phyloP scores from a whole-genome alignment of 768 basidiomycete genomes.

The Tubosaeta brunneosetosa region DNA sequence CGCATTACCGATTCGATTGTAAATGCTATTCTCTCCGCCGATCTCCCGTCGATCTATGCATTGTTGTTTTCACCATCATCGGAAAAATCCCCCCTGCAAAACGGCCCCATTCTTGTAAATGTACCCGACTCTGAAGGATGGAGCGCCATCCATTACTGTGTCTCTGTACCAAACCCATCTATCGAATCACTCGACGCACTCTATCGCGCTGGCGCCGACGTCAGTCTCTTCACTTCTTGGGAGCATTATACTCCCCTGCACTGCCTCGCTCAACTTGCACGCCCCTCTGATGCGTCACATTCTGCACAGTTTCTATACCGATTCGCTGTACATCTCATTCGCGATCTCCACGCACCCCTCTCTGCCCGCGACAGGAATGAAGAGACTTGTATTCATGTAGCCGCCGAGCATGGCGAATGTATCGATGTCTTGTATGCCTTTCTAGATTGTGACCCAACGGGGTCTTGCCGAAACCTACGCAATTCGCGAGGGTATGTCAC shows the following conservation, averaged over 20 bases:
- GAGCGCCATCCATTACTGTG: constrained; percentile 71
- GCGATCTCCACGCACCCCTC: constrained; percentile 65
- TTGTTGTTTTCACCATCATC: constrained; percentile 48
- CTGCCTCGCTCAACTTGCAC: constrained; percentile 47
- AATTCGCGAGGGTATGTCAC: constrained; percentile 66
- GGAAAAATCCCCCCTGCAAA: constrained; percentile 38
- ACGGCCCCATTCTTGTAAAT: constrained; percentile 57
- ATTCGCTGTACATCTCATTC: constrained; percentile 64
- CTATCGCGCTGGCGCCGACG: constrained; percentile 72
- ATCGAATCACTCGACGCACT: constrained; percentile 62
- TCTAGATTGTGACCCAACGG: constrained; percentile 58
- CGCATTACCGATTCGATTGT: constrained; percentile 49
- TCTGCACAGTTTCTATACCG: constrained; percentile 42
- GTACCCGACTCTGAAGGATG: constrained; percentile 62
- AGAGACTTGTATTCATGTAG: constrained; percentile 78
- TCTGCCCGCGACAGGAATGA: constrained; percentile 59
- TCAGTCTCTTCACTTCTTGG: constrained; percentile 60
- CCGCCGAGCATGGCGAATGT: constrained; percentile 69
- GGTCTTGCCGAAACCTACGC: constrained; percentile 52
- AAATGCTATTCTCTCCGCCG: constrained; percentile 46
- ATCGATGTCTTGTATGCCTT: constrained; percentile 59
- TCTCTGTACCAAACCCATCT: constrained; percentile 50
- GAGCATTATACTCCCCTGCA: constrained; percentile 68
- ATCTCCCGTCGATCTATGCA: constrained; percentile 48
- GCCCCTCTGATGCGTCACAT: constrained; percentile 32